Evolutionary conservation across 129 eudicot genomes (phyloP).

Genomic region (Chrysanthemum seticuspe): DNA sequence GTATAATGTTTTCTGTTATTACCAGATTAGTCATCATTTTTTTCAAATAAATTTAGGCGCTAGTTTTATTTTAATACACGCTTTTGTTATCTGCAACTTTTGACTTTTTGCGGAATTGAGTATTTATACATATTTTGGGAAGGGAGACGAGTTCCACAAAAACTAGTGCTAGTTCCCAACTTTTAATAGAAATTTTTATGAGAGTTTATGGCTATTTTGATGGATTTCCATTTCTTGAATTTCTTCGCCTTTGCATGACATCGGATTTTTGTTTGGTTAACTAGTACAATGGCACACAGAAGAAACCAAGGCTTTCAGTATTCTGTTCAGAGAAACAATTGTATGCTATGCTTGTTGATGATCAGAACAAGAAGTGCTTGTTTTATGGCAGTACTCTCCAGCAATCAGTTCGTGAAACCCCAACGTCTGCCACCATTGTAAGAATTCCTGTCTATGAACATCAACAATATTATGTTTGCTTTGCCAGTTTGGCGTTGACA

Average conservation of each 20-base stretch:
- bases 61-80: too few species aligned
- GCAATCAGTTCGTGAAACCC: conserved; percentile 56
- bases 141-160: too few species aligned
- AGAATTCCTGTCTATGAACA: conserved; percentile 23
- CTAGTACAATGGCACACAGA: conserved; percentile 81
- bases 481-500: neutral
- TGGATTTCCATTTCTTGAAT: too few species aligned
- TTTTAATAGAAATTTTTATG: too few species aligned
- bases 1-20: neutral
- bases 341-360: conserved; percentile 90
- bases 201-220: too few species aligned
- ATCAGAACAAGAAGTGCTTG: conserved; percentile 79
- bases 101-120: too few species aligned
- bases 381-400: conserved; percentile 86
- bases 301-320: conserved; percentile 94
- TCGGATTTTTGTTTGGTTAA: conserved; percentile 11
- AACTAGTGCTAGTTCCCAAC: too few species aligned
- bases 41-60: too few species aligned
- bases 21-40: too few species aligned
- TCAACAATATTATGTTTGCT: neutral
- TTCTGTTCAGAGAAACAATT: conserved; percentile 86
- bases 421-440: conserved; percentile 62
- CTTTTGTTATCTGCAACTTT: too few species aligned
- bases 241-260: too few species aligned
- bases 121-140: too few species aligned